Conservation (phyloP, 2,329 filamentous ascomycete genomes). For the Penicillium sp. region DNA sequence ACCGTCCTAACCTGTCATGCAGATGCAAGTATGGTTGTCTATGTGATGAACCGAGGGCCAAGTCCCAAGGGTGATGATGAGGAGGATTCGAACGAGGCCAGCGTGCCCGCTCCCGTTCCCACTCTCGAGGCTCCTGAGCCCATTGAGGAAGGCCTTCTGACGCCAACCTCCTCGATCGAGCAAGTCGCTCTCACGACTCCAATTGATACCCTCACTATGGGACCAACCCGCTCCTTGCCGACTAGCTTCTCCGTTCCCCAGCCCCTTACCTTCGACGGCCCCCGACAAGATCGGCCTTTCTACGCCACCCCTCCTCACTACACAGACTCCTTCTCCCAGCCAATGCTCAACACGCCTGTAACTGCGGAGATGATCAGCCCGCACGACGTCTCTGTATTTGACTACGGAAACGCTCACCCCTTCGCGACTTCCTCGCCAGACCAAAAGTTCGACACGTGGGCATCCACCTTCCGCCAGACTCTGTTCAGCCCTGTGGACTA, state of each 20-base stretch:
- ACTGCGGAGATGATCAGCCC: slow-evolving; percentile 32
- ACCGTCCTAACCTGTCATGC: background rate
- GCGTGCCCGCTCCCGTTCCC: slow-evolving; percentile 2
- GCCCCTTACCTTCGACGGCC: slow-evolving; percentile 31
- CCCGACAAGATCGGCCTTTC: slow-evolving; percentile 31
- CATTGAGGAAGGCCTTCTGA: slow-evolving; percentile 30
- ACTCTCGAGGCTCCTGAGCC: slow-evolving; percentile 31
- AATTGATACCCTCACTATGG: slow-evolving; percentile 26
- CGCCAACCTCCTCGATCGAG: slow-evolving; percentile 30
- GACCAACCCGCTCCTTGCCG: slow-evolving; percentile 23
- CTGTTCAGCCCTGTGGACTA: slow-evolving; percentile 39
- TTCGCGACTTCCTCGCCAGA: slow-evolving; percentile 28
- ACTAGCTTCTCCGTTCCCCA: slow-evolving; percentile 35
- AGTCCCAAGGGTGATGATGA: slow-evolving; percentile 37
- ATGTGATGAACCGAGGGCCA: slow-evolving; percentile 41
- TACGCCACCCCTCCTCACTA: slow-evolving; percentile 33
- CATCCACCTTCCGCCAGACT: slow-evolving; percentile 36
- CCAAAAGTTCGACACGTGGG: slow-evolving; percentile 35
- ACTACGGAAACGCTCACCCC: slow-evolving; percentile 32
- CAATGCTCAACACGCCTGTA: slow-evolving; percentile 32
- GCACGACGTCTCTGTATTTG: slow-evolving; percentile 33
- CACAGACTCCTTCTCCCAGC: slow-evolving; percentile 32
- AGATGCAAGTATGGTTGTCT: slow-evolving; percentile 41
- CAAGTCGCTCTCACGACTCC: slow-evolving; percentile 30
- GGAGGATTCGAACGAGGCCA: slow-evolving; percentile 31